Evolutionary conservation across 345 rosid genomes (phyloP).

Genomic region (Brassica carinata): DNA sequence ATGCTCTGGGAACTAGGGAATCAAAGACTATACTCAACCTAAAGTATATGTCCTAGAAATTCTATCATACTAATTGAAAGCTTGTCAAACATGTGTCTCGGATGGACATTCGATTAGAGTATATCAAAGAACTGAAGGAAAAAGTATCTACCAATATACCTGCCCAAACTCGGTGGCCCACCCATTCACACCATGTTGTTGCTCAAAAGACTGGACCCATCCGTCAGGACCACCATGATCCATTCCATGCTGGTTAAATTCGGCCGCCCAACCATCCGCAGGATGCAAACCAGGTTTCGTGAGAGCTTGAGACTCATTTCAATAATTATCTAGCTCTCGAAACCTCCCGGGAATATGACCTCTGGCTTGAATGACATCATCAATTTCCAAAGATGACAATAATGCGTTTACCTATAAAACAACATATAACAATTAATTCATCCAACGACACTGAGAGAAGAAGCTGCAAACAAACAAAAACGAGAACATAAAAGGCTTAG

Average conservation of each 20-base stretch:
- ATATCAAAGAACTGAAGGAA: conserved; percentile 9
- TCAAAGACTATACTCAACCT: conserved; percentile 8
- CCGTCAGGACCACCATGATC: conserved; percentile 62
- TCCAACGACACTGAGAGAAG: not conserved
- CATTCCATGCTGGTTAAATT: conserved; percentile 64
- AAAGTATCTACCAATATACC: conserved; percentile 39
- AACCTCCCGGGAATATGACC: conserved; percentile 79
- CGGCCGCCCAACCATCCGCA: conserved; percentile 78
- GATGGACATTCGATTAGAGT: not conserved
- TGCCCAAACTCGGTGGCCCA: conserved; percentile 98
- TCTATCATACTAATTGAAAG: conserved; percentile 8
- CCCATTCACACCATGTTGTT: conserved; percentile 83
- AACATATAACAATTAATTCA: conserved; percentile 19
- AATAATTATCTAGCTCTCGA: conserved; percentile 80
- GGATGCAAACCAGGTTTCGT: conserved; percentile 59
- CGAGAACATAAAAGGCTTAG: not conserved
- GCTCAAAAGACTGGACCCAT: conserved; percentile 93
- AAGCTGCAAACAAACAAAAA: not conserved
- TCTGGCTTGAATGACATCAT: conserved; percentile 61
- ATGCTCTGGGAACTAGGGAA: not conserved
- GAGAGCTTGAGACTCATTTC: conserved; percentile 95
- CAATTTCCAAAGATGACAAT: conserved; percentile 89
- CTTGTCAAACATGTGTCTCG: not conserved
- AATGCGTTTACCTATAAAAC: conserved; percentile 78
- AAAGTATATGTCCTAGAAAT: not conserved